These are phyloP conservation scores for Tricholoma sp. DNA, from an alignment of 768 basidiomycete species.

Conservation along the genomic window DNA sequence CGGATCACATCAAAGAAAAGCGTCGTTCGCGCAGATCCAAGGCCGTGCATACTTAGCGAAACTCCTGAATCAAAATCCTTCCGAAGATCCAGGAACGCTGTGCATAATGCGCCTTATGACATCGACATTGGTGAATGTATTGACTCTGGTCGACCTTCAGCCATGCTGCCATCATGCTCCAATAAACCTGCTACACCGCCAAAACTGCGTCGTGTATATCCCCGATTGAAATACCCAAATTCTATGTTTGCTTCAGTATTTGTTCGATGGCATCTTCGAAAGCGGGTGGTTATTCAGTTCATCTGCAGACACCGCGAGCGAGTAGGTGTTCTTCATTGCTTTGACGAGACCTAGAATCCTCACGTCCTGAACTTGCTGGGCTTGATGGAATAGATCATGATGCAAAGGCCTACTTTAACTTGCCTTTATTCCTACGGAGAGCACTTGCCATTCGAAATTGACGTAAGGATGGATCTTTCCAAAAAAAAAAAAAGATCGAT, in stretches of 20 bases:
- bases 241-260: background rate
- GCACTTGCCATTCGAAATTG: background rate
- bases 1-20: background rate
- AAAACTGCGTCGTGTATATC: background rate
- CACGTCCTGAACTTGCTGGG: background rate
- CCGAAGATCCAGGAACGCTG: background rate
- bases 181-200: background rate
- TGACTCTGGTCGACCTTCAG: too few relatives aligned
- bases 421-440: background rate
- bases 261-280: background rate
- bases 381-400: background rate
- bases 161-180: too few relatives aligned
- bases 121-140: background rate
- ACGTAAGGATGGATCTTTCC: background rate
- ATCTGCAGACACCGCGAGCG: background rate
- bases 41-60: background rate
- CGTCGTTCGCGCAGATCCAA: too few relatives aligned
- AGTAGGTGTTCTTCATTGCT: background rate
- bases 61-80: background rate
- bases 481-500: too few relatives aligned
- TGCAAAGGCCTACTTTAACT: too few relatives aligned
- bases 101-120: background rate
- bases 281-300: background rate
- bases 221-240: background rate
- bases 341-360: background rate